A percentile compares a stretch with the other conserved stretches of the same genome.
These are phyloP conservation scores for Pouteria campechiana DNA, from an alignment of 179 eudicot species.

Conservation along the genomic window DNA sequence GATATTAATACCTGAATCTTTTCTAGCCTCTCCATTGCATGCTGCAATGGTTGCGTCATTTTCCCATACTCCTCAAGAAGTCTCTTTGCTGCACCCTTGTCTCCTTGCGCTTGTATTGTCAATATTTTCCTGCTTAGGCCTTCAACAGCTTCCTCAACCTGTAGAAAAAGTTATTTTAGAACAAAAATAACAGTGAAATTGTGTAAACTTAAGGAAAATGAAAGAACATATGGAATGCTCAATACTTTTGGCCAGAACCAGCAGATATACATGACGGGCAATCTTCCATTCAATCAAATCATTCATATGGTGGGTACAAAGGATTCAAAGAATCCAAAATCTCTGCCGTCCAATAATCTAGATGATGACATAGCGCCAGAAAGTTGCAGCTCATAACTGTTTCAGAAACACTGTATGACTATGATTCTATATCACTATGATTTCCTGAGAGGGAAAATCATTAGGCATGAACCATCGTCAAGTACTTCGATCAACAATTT, in stretches of 20 bases:
- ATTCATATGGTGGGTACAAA: neutral
- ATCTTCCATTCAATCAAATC: constrained; percentile 11
- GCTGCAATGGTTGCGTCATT: constrained; percentile 46
- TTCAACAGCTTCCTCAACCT: constrained; percentile 75
- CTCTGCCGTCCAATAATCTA: no score
- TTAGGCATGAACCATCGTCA: no score
- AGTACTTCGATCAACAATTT: no score
- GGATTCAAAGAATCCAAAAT: constrained; percentile 2
- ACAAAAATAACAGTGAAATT: neutral
- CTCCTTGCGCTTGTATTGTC: constrained; percentile 87
- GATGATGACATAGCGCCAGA: no score
- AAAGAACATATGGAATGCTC: no score
- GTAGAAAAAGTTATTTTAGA: constrained; percentile 1
- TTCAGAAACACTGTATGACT: no score
- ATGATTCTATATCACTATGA: no score
- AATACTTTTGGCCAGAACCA: no score
- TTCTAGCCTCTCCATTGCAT: constrained; percentile 66
- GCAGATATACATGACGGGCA: no score
- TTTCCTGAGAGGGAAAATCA: no score
- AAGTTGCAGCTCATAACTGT: no score
- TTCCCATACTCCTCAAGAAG: constrained; percentile 53
- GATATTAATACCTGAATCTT: constrained; percentile 44
- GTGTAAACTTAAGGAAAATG: no score
- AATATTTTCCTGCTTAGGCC: constrained; percentile 81
- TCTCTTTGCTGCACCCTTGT: constrained; percentile 50